Evolutionary conservation across 2,329 filamentous ascomycete species (phyloP).

Genomic region (Mariannaea sp.): DNA sequence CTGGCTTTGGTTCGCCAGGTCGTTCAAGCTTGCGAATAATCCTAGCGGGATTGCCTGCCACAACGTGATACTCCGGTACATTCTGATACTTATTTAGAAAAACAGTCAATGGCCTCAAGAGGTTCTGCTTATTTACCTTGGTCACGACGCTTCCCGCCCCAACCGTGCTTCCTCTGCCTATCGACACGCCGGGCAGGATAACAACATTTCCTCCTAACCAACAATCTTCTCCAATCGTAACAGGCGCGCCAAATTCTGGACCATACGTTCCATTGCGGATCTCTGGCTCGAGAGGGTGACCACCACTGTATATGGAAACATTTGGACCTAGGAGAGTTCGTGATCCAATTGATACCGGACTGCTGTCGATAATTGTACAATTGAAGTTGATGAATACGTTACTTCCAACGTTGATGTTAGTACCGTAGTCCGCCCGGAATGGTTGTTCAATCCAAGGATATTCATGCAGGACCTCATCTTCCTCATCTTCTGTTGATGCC

Average conservation of each 20-base stretch:
- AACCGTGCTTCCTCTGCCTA: constrained; percentile 74
- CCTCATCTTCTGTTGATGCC: constrained; percentile 61
- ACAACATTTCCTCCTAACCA: constrained; percentile 76
- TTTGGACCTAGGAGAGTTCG: constrained; percentile 81
- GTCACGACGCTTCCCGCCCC: constrained; percentile 79
- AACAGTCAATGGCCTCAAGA: too few species aligned
- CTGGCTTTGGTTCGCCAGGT: not conserved
- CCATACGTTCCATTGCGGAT: constrained; percentile 75
- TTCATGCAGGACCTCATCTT: constrained; percentile 66
- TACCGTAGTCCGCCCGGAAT: constrained; percentile 77
- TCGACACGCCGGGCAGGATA: constrained; percentile 76
- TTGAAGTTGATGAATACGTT: constrained; percentile 78
- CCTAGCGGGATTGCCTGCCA: constrained; percentile 6
- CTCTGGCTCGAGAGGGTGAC: constrained; percentile 76
- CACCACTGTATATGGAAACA: constrained; percentile 74
- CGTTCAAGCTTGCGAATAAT: constrained; percentile 5
- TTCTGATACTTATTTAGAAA: not conserved
- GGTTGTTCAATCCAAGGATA: constrained; percentile 73
- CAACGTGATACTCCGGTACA: constrained; percentile 1
- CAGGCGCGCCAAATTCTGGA: constrained; percentile 74
- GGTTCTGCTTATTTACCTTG: not conserved
- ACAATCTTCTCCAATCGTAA: constrained; percentile 79
- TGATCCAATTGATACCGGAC: constrained; percentile 72
- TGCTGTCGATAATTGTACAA: constrained; percentile 77
- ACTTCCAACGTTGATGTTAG: constrained; percentile 67